Conservation (phyloP, 1,284 basidiomycete genomes). For the Ustilago xerochloae region DNA sequence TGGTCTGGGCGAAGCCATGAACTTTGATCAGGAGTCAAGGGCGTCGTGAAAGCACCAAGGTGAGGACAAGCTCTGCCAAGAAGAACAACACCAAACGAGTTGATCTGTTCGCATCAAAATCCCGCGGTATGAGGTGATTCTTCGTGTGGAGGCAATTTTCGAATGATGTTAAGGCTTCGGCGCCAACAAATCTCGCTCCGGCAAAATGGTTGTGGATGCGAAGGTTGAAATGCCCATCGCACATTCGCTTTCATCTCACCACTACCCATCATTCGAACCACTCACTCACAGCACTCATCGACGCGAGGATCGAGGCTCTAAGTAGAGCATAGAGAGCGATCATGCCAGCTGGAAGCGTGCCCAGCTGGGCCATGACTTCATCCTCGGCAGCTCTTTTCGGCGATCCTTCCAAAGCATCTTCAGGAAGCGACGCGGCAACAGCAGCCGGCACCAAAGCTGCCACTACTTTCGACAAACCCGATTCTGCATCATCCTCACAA, state of each 20-base stretch:
- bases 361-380: slow-evolving; percentile 40
- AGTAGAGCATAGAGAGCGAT: not conserved
- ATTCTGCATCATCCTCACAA: not conserved
- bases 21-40: not conserved
- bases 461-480: not conserved
- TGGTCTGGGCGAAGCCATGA: not conserved
- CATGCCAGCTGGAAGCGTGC: slow-evolving; percentile 39
- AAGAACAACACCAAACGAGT: not conserved
- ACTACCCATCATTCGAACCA: not conserved
- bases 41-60: not conserved
- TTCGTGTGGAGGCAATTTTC: slow-evolving; percentile 13
- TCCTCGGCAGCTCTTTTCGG: slow-evolving; percentile 36
- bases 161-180: not conserved
- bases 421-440: slow-evolving; percentile 1
- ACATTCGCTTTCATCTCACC: not conserved
- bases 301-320: not conserved
- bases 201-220: not conserved
- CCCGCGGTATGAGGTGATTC: slow-evolving; percentile 3
- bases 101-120: slow-evolving; percentile 13
- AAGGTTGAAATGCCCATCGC: not conserved
- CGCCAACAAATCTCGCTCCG: not conserved
- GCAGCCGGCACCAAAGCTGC: slow-evolving; percentile 13
- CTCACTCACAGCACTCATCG: not conserved
- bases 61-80: not conserved
- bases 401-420: slow-evolving; percentile 11